These are phyloP conservation scores for Penicillium olsonii DNA, from an alignment of 2,329 filamentous ascomycete species.

Conservation along the genomic window DNA sequence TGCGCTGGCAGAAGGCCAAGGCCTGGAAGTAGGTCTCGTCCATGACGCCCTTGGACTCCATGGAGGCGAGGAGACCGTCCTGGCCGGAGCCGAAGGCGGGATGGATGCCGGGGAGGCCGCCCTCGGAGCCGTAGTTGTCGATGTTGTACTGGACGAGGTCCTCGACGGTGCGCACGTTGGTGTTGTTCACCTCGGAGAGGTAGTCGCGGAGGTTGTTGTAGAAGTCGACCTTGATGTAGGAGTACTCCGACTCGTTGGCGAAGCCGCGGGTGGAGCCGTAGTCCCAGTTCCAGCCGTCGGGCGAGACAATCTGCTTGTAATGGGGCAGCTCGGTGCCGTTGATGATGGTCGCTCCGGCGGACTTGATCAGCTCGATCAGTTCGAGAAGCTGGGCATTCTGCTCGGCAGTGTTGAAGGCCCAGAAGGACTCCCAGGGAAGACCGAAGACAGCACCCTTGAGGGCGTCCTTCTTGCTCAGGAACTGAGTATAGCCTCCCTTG, in stretches of 20 bases:
- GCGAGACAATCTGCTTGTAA: slow-evolving; percentile 63
- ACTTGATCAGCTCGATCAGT: slow-evolving; percentile 56
- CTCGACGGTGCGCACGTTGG: slow-evolving; percentile 59
- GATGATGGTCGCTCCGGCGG: slow-evolving; percentile 66
- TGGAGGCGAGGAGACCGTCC: slow-evolving; percentile 67
- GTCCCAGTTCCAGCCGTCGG: slow-evolving; percentile 74
- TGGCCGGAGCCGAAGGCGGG: slow-evolving; percentile 71
- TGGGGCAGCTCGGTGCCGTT: slow-evolving; percentile 70
- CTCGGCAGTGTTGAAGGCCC: slow-evolving; percentile 60
- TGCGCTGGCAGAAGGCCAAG: slow-evolving; percentile 60
- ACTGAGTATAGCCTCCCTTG: slow-evolving; percentile 57
- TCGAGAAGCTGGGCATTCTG: slow-evolving; percentile 57
- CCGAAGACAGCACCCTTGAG: slow-evolving; percentile 67
- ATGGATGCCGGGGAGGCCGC: slow-evolving; percentile 61
- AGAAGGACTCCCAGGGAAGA: slow-evolving; percentile 71
- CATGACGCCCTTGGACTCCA: slow-evolving; percentile 61
- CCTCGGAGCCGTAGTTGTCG: slow-evolving; percentile 66
- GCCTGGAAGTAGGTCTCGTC: slow-evolving; percentile 70
- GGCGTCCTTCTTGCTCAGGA: slow-evolving; percentile 54
- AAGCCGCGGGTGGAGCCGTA: slow-evolving; percentile 63
- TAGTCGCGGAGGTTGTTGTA: slow-evolving; percentile 66
- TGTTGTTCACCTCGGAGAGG: slow-evolving; percentile 64
- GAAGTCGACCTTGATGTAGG: slow-evolving; percentile 66
- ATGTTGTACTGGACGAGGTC: slow-evolving; percentile 67
- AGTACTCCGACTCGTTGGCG: slow-evolving; percentile 74